These are phyloP conservation scores for Hyphochytrium catenoides DNA, from an alignment of 352 stramenopile genomes.

Conservation along the genomic window DNA sequence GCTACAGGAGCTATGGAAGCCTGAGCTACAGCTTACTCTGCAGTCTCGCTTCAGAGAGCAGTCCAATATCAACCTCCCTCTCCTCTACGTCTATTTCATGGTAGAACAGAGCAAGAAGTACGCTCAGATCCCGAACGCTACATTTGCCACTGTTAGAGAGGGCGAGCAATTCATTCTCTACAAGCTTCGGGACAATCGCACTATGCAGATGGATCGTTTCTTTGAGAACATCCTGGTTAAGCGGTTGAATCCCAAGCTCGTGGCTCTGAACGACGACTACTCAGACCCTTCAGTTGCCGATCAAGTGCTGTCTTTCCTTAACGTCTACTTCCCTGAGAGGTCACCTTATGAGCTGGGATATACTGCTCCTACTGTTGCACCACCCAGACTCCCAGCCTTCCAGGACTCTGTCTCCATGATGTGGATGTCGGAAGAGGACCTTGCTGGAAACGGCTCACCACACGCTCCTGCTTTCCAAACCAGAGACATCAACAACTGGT, in stretches of 20 bases:
- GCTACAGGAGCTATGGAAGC: constrained; percentile 37
- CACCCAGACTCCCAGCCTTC: too few relatives aligned
- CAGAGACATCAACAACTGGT: too few relatives aligned
- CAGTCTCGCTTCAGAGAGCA: constrained; percentile 29
- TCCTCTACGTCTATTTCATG: constrained; percentile 62
- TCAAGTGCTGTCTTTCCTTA: too few relatives aligned
- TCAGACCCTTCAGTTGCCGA: too few relatives aligned
- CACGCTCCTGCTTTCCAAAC: too few relatives aligned
- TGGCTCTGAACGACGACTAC: constrained; percentile 61
- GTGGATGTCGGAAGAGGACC: too few relatives aligned
- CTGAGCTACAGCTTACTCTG: constrained; percentile 23
- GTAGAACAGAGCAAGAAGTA: constrained; percentile 30
- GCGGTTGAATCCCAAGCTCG: constrained; percentile 22
- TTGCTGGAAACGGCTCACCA: too few relatives aligned
- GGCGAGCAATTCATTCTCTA: constrained; percentile 52
- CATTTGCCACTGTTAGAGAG: constrained; percentile 35
- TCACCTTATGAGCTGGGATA: too few relatives aligned
- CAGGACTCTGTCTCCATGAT: too few relatives aligned
- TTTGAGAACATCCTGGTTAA: constrained; percentile 21
- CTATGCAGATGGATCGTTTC: constrained; percentile 8
- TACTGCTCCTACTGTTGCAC: too few relatives aligned
- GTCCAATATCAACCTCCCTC: constrained; percentile 45
- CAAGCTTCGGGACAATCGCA: constrained; percentile 26
- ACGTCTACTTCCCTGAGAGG: too few relatives aligned
- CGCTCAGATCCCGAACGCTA: constrained; percentile 28